phyloP scores from a whole-genome alignment of 1,284 basidiomycete genomes.

The Sporisorium iseilematis-ciliati region DNA sequence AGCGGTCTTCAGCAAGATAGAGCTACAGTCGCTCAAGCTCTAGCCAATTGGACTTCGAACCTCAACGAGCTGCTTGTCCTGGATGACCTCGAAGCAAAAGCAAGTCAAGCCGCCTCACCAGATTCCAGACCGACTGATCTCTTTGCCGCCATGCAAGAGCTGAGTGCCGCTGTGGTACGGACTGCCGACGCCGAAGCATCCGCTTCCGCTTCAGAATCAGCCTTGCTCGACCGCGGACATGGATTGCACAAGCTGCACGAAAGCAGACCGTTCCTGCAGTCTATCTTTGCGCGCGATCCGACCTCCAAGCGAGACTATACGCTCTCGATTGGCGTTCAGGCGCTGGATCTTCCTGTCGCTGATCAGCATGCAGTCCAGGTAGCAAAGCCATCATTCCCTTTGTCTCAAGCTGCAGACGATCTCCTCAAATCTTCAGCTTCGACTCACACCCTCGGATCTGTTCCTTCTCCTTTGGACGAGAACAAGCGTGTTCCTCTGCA shows the following conservation, averaged over 20 bases:
- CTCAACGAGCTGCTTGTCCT: slow-evolving; percentile 34
- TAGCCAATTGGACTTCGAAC: slow-evolving; percentile 33
- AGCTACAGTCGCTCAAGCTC: slow-evolving; percentile 11
- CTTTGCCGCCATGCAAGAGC: slow-evolving; percentile 45
- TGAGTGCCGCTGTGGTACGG: slow-evolving; percentile 14
- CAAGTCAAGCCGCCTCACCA: slow-evolving; percentile 14
- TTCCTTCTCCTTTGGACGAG: slow-evolving; percentile 13
- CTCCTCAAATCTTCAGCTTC: slow-evolving; percentile 1
- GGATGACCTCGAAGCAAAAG: slow-evolving; percentile 34
- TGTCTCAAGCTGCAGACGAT: slow-evolving; percentile 24
- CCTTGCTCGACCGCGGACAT: slow-evolving; percentile 38
- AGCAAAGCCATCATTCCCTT: slow-evolving; percentile 23
- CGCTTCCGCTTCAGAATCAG: not conserved
- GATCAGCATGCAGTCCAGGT: not conserved
- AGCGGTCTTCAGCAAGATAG: slow-evolving; percentile 20
- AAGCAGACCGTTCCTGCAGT: slow-evolving; percentile 28
- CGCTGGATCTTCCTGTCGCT: slow-evolving; percentile 33
- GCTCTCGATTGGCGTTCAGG: slow-evolving; percentile 29
- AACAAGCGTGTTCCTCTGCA: slow-evolving; percentile 29
- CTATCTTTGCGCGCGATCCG: slow-evolving; percentile 32
- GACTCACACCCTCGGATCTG: slow-evolving; percentile 26
- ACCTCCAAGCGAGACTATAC: slow-evolving; percentile 30
- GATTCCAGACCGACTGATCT: slow-evolving; percentile 25
- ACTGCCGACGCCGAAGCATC: slow-evolving; percentile 33
- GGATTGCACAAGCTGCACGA: slow-evolving; percentile 34